Evolutionary conservation across 768 basidiomycete genomes (phyloP), one percentile per base, ranked within the genome.

Genomic region (Rhodotorula taiwanensis): DNA sequence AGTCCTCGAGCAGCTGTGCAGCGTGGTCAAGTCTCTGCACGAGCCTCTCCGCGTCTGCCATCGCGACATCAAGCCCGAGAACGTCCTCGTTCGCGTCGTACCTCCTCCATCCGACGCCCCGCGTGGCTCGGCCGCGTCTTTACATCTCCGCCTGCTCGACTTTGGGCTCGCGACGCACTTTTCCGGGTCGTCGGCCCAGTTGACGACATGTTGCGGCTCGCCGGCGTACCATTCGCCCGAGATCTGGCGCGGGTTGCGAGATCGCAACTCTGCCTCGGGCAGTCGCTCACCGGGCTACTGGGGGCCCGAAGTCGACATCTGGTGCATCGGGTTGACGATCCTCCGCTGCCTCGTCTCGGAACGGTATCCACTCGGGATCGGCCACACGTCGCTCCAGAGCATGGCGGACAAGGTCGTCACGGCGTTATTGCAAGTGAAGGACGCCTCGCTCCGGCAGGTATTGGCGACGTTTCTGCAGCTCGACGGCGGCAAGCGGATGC

Each of bases 221-320:
- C 70, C 71, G 2, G 73, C 72, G 18, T 70, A 70, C 39, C 74
- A 78, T 71, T 75, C 74, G 49, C 79, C 79, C 1, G 79, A 79
- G 59, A 75, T 79, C 30, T 76, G 77, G 30, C 64, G 71, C 14
- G 73, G 76, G 2, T 67, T 79, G 28, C 69, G 74, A 44, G 74
- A 72, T n/a, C n/a, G n/a, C n/a, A 74, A 76, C 16, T 73, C 75
- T 1, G 77, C 77, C 0, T 72, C 60, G 14, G 71, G n/a, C n/a
- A n/a, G n/a, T n/a, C n/a, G n/a, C n/a, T n/a, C n/a, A n/a, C n/a
- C 78, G 47, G 72, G 71, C 4, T 78, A 79, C 65, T 77, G 71
- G 67, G 76, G 77, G 0, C 77, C 78, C n/a, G 79, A 79, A 51
- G 70, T 79, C 53, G 79, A 79, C 68, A 75, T 78, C 58, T 79